phyloP scores from a whole-genome alignment of 768 basidiomycete species.

The Cyclocybe cylindracea region DNA sequence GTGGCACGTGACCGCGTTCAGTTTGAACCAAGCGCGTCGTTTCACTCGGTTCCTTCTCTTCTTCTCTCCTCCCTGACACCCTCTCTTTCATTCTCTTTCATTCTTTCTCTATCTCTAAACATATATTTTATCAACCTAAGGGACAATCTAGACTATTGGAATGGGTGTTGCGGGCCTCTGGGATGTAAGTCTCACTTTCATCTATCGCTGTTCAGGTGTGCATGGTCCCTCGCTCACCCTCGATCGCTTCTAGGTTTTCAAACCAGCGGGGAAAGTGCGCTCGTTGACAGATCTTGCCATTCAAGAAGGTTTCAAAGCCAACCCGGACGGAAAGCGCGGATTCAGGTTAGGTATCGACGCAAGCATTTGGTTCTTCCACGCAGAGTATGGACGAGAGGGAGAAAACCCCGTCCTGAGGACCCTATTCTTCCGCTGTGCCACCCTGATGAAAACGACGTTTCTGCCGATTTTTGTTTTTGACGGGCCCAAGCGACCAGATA shows the following conservation, averaged over 20 bases:
- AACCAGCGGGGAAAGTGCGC: conserved; percentile 68
- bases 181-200: conserved; percentile 35
- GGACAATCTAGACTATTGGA: no score
- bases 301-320: conserved; percentile 71
- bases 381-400: conserved; percentile 71
- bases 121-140: no score
- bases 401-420: conserved; percentile 88
- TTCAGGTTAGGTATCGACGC: conserved; percentile 88
- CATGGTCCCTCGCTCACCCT: not conserved
- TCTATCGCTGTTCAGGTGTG: not conserved
- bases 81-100: no score
- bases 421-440: conserved; percentile 81
- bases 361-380: conserved; percentile 84
- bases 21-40: no score
- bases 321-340: conserved; percentile 64
- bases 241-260: conserved; percentile 47
- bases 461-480: conserved; percentile 93
- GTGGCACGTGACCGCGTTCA: no score
- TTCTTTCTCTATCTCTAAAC: no score
- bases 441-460: conserved; percentile 75
- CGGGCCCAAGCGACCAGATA: conserved; percentile 78
- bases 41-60: no score
- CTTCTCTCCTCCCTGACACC: no score
- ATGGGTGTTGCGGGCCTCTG: conserved; percentile 43
- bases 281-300: conserved; percentile 80